These are phyloP conservation scores for Aspergillus floridensis DNA, from an alignment of 2,329 filamentous ascomycete species.

Conservation along the genomic window DNA sequence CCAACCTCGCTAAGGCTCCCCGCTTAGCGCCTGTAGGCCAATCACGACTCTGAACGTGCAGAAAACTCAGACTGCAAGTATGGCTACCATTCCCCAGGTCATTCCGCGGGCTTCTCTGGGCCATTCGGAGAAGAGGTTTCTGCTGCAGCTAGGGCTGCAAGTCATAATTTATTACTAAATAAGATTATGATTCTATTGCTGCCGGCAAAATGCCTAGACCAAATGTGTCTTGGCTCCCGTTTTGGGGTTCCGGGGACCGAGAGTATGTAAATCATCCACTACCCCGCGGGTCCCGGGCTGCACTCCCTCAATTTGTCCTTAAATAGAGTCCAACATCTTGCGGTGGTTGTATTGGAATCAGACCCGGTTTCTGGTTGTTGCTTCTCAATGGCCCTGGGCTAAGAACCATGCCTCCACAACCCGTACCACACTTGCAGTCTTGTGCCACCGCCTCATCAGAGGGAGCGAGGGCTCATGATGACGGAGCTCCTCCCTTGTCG, in stretches of 20 bases:
- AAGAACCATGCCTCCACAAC: slow-evolving; percentile 28
- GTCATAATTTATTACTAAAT: background rate
- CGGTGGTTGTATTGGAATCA: too few relatives aligned
- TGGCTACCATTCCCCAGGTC: background rate
- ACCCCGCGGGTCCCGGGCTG: background rate
- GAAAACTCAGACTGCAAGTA: background rate
- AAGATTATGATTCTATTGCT: background rate
- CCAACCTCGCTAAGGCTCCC: background rate
- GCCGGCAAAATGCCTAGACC: background rate
- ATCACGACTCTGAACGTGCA: too few relatives aligned
- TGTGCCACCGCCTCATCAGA: slow-evolving; percentile 19
- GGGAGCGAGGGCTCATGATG: slow-evolving; percentile 14
- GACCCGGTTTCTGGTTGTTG: too few relatives aligned
- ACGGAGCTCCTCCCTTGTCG: slow-evolving; percentile 16
- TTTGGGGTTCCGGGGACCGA: background rate
- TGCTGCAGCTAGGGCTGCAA: background rate
- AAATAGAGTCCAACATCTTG: too few relatives aligned
- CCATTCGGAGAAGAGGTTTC: too few relatives aligned
- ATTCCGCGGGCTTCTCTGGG: too few relatives aligned
- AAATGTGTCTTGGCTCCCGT: background rate
- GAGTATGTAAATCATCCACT: background rate
- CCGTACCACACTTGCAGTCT: slow-evolving; percentile 23
- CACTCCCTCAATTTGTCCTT: too few relatives aligned
- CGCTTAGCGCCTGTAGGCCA: background rate
- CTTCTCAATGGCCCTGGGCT: background rate